These are phyloP conservation scores for Verticillium tricorpus DNA, from an alignment of 2,329 filamentous ascomycete species.

Conservation along the genomic window DNA sequence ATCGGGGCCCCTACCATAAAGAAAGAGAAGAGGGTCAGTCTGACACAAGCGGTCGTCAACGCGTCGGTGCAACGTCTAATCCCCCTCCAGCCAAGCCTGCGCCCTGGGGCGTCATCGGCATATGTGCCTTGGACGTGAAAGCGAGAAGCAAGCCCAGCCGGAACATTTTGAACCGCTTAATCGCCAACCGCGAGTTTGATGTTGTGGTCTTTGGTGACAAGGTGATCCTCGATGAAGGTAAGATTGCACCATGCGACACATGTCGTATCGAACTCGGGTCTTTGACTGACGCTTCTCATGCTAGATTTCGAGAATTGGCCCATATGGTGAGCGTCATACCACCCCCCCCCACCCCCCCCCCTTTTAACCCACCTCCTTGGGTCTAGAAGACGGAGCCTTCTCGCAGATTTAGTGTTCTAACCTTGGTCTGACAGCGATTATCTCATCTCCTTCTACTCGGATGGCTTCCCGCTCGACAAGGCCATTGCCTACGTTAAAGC, in stretches of 20 bases:
- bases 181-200: slow-evolving; percentile 88
- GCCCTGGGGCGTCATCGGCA: slow-evolving; percentile 70
- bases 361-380: too few relatives aligned
- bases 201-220: slow-evolving; percentile 98
- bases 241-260: slow-evolving; percentile 15
- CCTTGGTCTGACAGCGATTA: slow-evolving; percentile 60
- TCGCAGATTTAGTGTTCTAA: neutral
- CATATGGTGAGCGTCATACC: slow-evolving; percentile 56
- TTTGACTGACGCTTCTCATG: neutral
- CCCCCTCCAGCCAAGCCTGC: slow-evolving; percentile 45
- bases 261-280: neutral
- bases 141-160: slow-evolving; percentile 94
- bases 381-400: neutral
- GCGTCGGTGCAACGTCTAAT: slow-evolving; percentile 21
- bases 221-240: slow-evolving; percentile 89
- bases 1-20: slow-evolving; percentile 50
- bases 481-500: slow-evolving; percentile 93
- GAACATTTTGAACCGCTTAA: slow-evolving; percentile 90
- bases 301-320: slow-evolving; percentile 90
- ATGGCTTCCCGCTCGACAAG: slow-evolving; percentile 94
- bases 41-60: slow-evolving; percentile 10
- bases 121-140: slow-evolving; percentile 93
- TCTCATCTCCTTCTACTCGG: slow-evolving; percentile 96
- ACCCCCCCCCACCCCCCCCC: neutral
- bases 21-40: slow-evolving; percentile 52